These are phyloP conservation scores for Suzukiozyma palmioleophila DNA, from an alignment of 1,139 yeast genomes.

Conservation along the genomic window DNA sequence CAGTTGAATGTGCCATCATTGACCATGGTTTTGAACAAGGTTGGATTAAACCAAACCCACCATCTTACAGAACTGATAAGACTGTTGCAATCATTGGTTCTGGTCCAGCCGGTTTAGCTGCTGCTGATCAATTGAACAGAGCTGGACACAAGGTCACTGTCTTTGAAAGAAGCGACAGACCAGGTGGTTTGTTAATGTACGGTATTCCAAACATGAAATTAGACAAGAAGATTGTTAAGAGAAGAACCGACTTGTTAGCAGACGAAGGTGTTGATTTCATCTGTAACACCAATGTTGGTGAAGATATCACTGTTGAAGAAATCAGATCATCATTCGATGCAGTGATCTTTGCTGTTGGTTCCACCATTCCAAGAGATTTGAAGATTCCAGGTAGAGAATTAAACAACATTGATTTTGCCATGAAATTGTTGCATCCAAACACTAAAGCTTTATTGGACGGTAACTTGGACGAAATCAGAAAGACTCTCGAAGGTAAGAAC, in stretches of 20 bases:
- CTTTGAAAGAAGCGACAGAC: constrained; percentile 90
- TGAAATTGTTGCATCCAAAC: constrained; percentile 85
- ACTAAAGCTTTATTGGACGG: constrained; percentile 86
- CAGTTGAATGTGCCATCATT: constrained; percentile 93
- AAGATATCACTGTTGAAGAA: constrained; percentile 68
- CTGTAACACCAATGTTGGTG: constrained; percentile 77
- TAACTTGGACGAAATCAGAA: constrained; percentile 71
- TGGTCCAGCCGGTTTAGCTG: constrained; percentile 95
- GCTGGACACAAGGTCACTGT: constrained; percentile 93
- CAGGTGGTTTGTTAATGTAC: constrained; percentile 96
- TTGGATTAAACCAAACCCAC: constrained; percentile 88
- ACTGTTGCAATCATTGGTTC: constrained; percentile 87
- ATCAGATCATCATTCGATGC: constrained; percentile 68
- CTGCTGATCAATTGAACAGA: constrained; percentile 93
- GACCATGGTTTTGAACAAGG: constrained; percentile 96
- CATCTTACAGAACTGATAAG: constrained; percentile 77
- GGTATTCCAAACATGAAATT: constrained; percentile 99
- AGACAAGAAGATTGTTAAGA: constrained; percentile 86
- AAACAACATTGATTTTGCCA: constrained; percentile 88
- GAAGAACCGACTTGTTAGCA: constrained; percentile 85
- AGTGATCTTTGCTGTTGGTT: constrained; percentile 90
- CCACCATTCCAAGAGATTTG: constrained; percentile 94
- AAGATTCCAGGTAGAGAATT: constrained; percentile 90
- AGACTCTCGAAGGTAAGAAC: constrained; percentile 73
- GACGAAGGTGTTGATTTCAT: constrained; percentile 87